Percentiles rank a stretch among this genome's conserved stretches.
Conservation (phyloP, 2,329 filamentous ascomycete genomes). For the Neonectria neomacrospora region DNA sequence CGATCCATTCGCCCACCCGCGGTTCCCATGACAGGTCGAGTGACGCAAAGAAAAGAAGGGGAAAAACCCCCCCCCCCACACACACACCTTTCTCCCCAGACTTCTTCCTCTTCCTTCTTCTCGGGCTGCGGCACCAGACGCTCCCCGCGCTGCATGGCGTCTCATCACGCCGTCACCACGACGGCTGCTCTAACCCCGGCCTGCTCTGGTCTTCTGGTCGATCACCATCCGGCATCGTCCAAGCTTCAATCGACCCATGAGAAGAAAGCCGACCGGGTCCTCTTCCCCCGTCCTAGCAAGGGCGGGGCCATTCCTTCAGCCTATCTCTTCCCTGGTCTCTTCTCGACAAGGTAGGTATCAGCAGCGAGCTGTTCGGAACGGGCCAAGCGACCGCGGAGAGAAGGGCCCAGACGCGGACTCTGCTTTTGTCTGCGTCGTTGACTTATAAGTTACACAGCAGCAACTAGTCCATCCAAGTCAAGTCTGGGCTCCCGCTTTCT, state of each 20-base stretch:
- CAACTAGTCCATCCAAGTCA: background rate
- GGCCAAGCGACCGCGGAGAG: background rate
- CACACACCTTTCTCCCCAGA: conserved; percentile 14
- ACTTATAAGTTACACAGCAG: background rate
- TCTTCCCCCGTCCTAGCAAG: background rate
- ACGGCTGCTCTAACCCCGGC: no score
- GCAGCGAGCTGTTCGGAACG: background rate
- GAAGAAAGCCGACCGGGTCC: conserved; percentile 12
- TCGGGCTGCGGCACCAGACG: conserved; percentile 6
- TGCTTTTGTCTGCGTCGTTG: background rate
- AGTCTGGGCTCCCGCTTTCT: conserved; percentile 4
- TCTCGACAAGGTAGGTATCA: conserved; percentile 20
- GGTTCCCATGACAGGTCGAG: background rate
- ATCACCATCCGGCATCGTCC: background rate
- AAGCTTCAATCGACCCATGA: conserved; percentile 20
- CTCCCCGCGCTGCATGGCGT: conserved; percentile 37
- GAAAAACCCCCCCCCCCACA: background rate
- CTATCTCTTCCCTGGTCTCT: conserved; percentile 17
- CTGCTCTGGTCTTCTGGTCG: no score
- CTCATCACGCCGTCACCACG: conserved; percentile 19
- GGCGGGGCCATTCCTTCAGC: conserved; percentile 5
- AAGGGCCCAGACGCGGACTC: background rate
- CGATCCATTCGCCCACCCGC: background rate
- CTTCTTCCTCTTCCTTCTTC: no score
- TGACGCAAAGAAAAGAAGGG: background rate